phyloP scores from a whole-genome alignment of 345 rosid species.

The Pistacia vera region DNA sequence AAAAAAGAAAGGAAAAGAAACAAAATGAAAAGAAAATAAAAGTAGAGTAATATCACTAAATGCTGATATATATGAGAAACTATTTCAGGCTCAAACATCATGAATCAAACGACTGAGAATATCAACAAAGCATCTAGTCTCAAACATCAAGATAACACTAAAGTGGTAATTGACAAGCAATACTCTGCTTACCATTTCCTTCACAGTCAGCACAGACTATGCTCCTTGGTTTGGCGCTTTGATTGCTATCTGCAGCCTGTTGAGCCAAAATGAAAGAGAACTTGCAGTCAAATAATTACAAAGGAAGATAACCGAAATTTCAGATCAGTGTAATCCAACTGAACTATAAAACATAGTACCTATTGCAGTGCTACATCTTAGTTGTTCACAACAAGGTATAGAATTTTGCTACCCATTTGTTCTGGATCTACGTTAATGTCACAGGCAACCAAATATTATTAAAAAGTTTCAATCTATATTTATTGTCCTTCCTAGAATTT shows the following conservation, averaged over 20 bases:
- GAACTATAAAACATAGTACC: neutral
- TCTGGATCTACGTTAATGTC: neutral
- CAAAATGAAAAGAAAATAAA: neutral
- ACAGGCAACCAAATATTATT: neutral
- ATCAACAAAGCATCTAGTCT: neutral
- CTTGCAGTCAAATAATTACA: neutral
- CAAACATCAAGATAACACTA: neutral
- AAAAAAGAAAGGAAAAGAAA: too few species aligned
- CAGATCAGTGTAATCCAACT: neutral
- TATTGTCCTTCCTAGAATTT: neutral
- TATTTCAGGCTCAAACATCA: conserved; percentile 3
- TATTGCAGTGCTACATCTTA: neutral
- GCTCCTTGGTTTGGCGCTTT: conserved; percentile 50
- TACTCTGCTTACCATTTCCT: conserved; percentile 57
- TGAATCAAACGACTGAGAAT: neutral
- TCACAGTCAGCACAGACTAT: conserved; percentile 78
- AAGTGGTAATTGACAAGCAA: neutral
- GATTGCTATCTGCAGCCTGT: conserved; percentile 57
- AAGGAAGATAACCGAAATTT: neutral
- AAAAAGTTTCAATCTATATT: neutral
- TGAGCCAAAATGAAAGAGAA: conserved; percentile 18
- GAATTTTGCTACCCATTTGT: neutral
- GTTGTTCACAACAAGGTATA: neutral
- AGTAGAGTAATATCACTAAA: neutral
- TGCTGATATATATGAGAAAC: neutral